Evolutionary conservation across 352 stramenopile genomes (phyloP).

Genomic region (Globisporangium iwayamae): DNA sequence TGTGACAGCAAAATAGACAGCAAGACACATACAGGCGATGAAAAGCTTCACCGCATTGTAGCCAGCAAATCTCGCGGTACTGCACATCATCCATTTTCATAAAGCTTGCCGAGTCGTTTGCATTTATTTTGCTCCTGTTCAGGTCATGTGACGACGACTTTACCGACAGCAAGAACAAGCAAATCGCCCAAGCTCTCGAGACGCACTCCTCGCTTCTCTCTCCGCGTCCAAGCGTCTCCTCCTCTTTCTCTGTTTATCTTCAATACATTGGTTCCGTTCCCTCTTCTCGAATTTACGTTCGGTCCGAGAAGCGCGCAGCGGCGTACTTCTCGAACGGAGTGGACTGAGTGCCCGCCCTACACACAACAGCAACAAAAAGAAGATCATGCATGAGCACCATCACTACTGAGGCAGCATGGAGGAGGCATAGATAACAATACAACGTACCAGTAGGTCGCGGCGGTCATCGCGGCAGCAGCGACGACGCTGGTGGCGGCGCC

Average conservation of each 20-base stretch:
- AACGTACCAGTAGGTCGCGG: slow-evolving; percentile 66
- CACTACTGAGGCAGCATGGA: neutral
- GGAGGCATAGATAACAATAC: neutral
- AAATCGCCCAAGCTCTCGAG: neutral
- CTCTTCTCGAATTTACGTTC: slow-evolving; percentile 33
- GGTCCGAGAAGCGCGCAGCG: slow-evolving; percentile 36
- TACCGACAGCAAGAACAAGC: neutral
- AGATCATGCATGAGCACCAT: neutral
- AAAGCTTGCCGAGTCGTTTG: neutral
- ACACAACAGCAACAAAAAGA: neutral
- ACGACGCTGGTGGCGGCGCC: slow-evolving; percentile 44
- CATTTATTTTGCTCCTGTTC: slow-evolving; percentile 5
- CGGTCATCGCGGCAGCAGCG: slow-evolving; percentile 41
- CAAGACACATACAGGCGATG: neutral
- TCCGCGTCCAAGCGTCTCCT: neutral
- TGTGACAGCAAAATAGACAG: slow-evolving; percentile 1
- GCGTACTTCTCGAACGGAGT: slow-evolving; percentile 73
- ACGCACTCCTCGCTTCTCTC: neutral
- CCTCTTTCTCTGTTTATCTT: slow-evolving; percentile 9
- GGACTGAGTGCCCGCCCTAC: slow-evolving; percentile 40
- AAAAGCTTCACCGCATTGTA: too few relatives aligned
- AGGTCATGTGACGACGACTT: slow-evolving; percentile 5
- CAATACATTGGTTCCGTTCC: slow-evolving; percentile 6
- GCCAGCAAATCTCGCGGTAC: neutral
- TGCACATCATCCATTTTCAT: neutral